Evolutionary conservation across 192 early-diverging fungal species (phyloP), one percentile per base, ranked within the genome.

Genomic region (Linnemannia zychae): DNA sequence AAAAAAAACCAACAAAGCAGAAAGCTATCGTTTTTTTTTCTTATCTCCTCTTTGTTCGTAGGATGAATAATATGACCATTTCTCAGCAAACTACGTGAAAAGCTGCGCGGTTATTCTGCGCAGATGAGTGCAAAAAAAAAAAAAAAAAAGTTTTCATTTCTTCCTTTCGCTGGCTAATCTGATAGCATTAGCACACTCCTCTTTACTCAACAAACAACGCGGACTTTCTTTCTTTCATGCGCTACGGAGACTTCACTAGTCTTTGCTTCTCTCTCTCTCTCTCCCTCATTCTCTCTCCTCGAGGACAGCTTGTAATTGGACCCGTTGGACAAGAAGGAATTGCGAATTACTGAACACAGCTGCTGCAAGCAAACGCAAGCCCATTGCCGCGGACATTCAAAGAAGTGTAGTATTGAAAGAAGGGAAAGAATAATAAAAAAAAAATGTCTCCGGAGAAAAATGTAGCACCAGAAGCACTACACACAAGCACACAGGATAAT

Each of bases 51-150:
- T 63, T 31, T 31, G 7, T 24, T 44, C 40, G 40, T 12, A 31
- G 12, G 57, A 63, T 63, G 57, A 63, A 31, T 63, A 63, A 63
- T 63, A n/a, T 24, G n/a, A 31, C 31, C 22, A 63, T 63, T 63
- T 63, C 57, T 63, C 57, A 63, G 57, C 28, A 33, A 20, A 63
- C 15, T n/a, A 28, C 3, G 57, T 3, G 28, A 31, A 1, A 63
- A 31, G 57, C 57, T 63, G 57, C 57, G 57, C 57, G 28, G 57
- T 33, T 63, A 9, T 63, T 63, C 57, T 63, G 57, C 57, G 57
- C 57, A 63, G 31, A 63, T 3, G 28, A 3, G 1, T n/a, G n/a
- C n/a, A n/a, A 24, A 31, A 28, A 28, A 28, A 31, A 3, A 63
- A 63, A 63, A 63, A 63, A 63, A 63, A 13, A 2, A 1, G 2